Evolutionary conservation across 768 basidiomycete species (phyloP).

Genomic region (Lactarius evosmus): DNA sequence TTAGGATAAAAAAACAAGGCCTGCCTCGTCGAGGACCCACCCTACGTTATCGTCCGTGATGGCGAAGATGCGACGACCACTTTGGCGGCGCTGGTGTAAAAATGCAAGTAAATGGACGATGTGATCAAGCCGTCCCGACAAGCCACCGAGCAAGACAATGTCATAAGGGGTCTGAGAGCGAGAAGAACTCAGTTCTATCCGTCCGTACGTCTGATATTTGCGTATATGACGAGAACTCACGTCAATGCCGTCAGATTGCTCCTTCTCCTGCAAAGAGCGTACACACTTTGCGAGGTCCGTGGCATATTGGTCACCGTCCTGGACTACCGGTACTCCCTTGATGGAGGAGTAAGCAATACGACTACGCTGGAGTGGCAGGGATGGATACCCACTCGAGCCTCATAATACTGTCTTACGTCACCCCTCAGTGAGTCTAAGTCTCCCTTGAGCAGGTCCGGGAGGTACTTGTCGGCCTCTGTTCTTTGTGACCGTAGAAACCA

Average conservation of each 20-base stretch:
- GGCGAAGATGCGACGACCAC: constrained; percentile 58
- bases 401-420: constrained; percentile 73
- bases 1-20: constrained; percentile 23
- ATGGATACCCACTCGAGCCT: constrained; percentile 44
- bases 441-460: constrained; percentile 88
- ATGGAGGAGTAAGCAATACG: background rate
- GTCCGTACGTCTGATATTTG: background rate
- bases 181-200: background rate
- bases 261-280: constrained; percentile 53
- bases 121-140: constrained; percentile 91
- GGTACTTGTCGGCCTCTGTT: constrained; percentile 44
- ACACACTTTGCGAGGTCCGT: constrained; percentile 98
- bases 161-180: constrained; percentile 46
- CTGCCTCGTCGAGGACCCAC: constrained; percentile 81
- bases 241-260: constrained; percentile 40
- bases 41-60: constrained; percentile 89
- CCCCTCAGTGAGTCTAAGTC: constrained; percentile 85
- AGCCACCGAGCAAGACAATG: constrained; percentile 79
- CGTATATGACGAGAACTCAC: constrained; percentile 34
- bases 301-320: constrained; percentile 74
- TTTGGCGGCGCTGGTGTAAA: constrained; percentile 72
- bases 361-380: background rate
- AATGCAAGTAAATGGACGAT: constrained; percentile 87
- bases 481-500: constrained; percentile 3
- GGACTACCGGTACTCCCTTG: constrained; percentile 64